Percentiles rank a stretch among this genome's conserved stretches.
phyloP scores from a whole-genome alignment of 352 stramenopile genomes.

The Halophytophthora polymorphica region DNA sequence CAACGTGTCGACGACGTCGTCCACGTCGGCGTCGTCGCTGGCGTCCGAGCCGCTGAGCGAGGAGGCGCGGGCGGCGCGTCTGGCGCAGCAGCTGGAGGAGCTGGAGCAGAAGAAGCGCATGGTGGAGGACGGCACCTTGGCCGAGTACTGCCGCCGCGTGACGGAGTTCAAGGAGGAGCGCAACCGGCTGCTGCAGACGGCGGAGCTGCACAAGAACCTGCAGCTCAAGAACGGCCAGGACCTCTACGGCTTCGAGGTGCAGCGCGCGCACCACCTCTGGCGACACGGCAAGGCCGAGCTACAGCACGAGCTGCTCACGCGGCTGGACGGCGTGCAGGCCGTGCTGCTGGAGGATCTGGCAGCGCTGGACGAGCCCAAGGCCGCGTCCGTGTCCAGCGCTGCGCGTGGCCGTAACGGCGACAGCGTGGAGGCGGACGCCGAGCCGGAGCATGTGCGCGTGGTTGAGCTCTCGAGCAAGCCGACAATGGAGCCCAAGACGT shows the following conservation, averaged over 20 bases:
- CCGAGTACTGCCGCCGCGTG: constrained; percentile 79
- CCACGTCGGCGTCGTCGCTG: constrained; percentile 46
- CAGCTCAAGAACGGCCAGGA: constrained; percentile 84
- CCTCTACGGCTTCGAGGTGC: constrained; percentile 74
- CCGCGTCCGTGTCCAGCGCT: constrained; percentile 9
- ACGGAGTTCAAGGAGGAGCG: constrained; percentile 82
- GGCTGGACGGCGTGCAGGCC: constrained; percentile 40
- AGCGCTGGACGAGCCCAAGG: constrained; percentile 25
- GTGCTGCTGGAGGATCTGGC: constrained; percentile 53
- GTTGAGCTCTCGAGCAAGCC: constrained; percentile 14
- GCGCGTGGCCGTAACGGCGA: constrained; percentile 11
- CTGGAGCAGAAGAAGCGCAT: constrained; percentile 84
- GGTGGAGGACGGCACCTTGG: constrained; percentile 78
- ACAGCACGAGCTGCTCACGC: constrained; percentile 48
- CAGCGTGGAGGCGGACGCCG: not conserved
- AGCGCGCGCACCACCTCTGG: constrained; percentile 68
- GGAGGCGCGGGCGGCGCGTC: constrained; percentile 25
- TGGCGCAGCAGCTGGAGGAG: constrained; percentile 64
- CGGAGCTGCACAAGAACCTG: constrained; percentile 78
- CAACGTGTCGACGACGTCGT: constrained; percentile 62
- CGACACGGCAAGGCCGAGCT: constrained; percentile 53
- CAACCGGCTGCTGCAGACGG: constrained; percentile 65
- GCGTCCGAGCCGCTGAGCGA: constrained; percentile 40
- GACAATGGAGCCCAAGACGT: constrained; percentile 7
- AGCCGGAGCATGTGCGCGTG: constrained; percentile 7